Conservation (phyloP, 2,329 filamentous ascomycete species). For the Coniochaeta hoffmannii region DNA sequence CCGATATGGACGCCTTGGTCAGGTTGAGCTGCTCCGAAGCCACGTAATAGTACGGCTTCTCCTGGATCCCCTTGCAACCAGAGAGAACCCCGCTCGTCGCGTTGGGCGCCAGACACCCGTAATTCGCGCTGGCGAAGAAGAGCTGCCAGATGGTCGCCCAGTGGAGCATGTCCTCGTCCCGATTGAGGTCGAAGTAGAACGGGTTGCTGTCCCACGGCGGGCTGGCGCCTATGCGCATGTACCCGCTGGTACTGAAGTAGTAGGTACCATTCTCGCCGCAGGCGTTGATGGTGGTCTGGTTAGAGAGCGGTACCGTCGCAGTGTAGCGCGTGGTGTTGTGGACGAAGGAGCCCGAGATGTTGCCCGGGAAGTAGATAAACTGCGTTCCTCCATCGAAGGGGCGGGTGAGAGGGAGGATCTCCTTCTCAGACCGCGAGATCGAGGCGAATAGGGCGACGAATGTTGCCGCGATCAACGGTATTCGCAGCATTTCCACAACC, state of each 20-base stretch:
- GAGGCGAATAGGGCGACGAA: too few species aligned
- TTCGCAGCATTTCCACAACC: too few species aligned
- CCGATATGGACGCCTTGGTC: neutral
- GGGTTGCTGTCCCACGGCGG: neutral
- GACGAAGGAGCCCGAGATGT: neutral
- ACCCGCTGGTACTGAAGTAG: neutral
- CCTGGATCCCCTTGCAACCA: neutral
- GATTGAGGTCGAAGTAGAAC: neutral
- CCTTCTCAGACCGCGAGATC: too few species aligned
- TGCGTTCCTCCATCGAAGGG: neutral
- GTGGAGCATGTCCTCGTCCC: conserved; percentile 4
- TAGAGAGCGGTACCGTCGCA: too few species aligned
- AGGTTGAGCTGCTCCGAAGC: neutral
- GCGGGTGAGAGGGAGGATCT: too few species aligned
- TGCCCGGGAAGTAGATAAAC: neutral
- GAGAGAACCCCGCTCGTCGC: neutral
- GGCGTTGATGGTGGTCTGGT: neutral
- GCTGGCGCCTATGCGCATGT: neutral
- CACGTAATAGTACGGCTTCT: neutral
- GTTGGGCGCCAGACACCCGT: neutral
- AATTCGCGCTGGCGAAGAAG: neutral
- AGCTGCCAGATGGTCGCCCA: neutral
- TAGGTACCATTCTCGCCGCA: neutral
- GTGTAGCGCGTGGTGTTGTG: neutral
- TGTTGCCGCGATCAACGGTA: too few species aligned